Evolutionary conservation across 306 rosid species (phyloP), one percentile per base, ranked within the genome.

Genomic region (Prunus mira): DNA sequence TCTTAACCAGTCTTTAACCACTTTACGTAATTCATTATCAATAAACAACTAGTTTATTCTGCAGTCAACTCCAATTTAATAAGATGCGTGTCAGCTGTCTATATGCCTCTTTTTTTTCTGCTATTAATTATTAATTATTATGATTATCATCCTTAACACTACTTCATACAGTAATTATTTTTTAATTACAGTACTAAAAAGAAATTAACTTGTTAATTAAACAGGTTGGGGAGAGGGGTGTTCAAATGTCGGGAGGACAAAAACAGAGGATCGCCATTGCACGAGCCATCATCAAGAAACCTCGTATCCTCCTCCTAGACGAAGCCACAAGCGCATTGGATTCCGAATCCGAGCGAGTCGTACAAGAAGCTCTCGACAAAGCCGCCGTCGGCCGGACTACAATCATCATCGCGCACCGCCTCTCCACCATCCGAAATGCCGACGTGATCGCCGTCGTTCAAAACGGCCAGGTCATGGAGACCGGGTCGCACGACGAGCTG

Each of bases 241-340:
- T 86, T 41, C 97, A 94, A 75, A 89, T 94, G 97, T 94, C 98
- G 10, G 98, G 98, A 8, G 97, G 98, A 50, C 98, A 94, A 67
- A 94, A 94, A 63, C 98, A 92, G 30, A 92, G 98, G 51, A 92
- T 94, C 7, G 97, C 98, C 1, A 94, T 94, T 4, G 96, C 98
- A 18, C 55, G 97, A 55, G 98, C 98, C 9, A 77, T 89, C 19
- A 87, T 94, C 22, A 94, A 90, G 73, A 84, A 75, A 55, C 98
- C 98, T 1, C 46, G 82, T 66, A 89, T 94, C 50, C 90, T 94
- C 3, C 85, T 94, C 4, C 67, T 94, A 0, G 98, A 94, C 43
- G 98, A 94, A 73, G 98, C 98, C 17, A 94, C 98, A 0, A 94
- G 98, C 41, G 98, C 97, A 6, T 71, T 95, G 3, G 98, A 95